phyloP scores from a whole-genome alignment of 345 rosid genomes.

The Turritis glabra region DNA sequence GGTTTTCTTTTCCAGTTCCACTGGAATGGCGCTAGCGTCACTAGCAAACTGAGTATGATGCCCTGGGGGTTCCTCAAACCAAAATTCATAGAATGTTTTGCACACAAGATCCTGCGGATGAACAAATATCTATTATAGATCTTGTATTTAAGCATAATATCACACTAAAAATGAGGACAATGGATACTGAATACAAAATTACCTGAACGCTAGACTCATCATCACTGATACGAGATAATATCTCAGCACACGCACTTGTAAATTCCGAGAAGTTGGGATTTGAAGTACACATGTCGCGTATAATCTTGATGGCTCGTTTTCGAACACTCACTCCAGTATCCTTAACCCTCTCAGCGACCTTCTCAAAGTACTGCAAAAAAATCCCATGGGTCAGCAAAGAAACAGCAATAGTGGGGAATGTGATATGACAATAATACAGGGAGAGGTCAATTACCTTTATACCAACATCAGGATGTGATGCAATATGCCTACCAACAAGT shows the following conservation, averaged over 20 bases:
- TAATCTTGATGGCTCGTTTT: conserved; percentile 93
- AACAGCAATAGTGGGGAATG: conserved; percentile 11
- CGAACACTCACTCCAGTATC: conserved; percentile 99
- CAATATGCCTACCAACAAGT: conserved; percentile 98
- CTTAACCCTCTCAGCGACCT: conserved; percentile 96
- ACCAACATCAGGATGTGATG: conserved; percentile 97
- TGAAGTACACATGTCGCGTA: conserved; percentile 94
- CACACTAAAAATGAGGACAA: background rate
- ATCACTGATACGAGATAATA: conserved; percentile 90
- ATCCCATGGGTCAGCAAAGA: conserved; percentile 2
- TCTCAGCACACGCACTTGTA: conserved; percentile 89
- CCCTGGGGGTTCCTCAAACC: conserved; percentile 96
- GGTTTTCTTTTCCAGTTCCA: conserved; percentile 86
- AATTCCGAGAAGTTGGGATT: conserved; percentile 82
- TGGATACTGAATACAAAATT: conserved; percentile 17
- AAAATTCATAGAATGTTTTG: conserved; percentile 97
- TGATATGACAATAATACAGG: conserved; percentile 12
- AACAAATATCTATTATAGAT: conserved; percentile 23
- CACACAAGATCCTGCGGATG: conserved; percentile 85
- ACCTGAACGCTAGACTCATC: conserved; percentile 99
- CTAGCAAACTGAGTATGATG: conserved; percentile 62
- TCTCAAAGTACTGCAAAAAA: conserved; percentile 86
- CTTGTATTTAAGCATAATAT: background rate
- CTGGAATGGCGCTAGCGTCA: conserved; percentile 87
- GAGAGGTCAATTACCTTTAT: conserved; percentile 57